Percentiles rank a stretch among this genome's conserved stretches.
These are phyloP conservation scores for Teratosphaeria zuluensis DNA, from an alignment of 2,329 filamentous ascomycete species.

Conservation along the genomic window DNA sequence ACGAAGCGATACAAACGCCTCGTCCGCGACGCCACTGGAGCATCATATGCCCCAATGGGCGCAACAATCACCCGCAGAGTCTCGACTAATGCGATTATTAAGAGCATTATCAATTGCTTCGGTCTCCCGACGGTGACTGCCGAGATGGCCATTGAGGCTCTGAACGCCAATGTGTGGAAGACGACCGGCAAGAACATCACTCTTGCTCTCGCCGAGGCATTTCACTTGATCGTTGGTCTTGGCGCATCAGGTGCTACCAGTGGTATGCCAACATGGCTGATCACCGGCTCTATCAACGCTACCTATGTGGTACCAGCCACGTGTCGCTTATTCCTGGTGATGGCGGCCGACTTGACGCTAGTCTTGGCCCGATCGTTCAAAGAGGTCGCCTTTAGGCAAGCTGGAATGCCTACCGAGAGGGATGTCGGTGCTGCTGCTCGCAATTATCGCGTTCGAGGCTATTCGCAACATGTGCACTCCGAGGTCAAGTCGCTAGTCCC, in stretches of 20 bases:
- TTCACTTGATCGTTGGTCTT: conserved; percentile 11
- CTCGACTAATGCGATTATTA: conserved; percentile 15
- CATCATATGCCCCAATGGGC: conserved; percentile 9
- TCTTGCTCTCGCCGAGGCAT: conserved; percentile 10
- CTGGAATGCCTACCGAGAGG: conserved; percentile 10
- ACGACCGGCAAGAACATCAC: conserved; percentile 7
- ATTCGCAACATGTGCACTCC: conserved; percentile 11
- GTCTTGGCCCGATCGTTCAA: conserved; percentile 24
- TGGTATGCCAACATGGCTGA: conserved; percentile 20
- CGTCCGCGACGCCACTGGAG: conserved; percentile 17
- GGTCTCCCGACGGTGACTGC: conserved; percentile 12
- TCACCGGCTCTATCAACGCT: conserved; percentile 16
- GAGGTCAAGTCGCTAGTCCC: conserved; percentile 13
- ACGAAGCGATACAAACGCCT: conserved; percentile 23
- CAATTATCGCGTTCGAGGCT: conserved; percentile 11
- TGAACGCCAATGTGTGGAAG: conserved; percentile 16
- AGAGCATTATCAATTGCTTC: conserved; percentile 16
- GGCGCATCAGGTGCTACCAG: conserved; percentile 14
- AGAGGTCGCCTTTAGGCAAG: conserved; percentile 10
- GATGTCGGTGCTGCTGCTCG: conserved; percentile 14
- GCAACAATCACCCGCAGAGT: conserved; percentile 15
- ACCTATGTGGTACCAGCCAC: conserved; percentile 22
- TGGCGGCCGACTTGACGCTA: conserved; percentile 25
- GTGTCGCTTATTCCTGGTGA: conserved; percentile 24
- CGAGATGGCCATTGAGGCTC: conserved; percentile 10